A percentile compares a stretch with the other conserved stretches of the same genome.
Conservation (phyloP, 2,329 filamentous ascomycete genomes). For the Chaetomium globosum region DNA sequence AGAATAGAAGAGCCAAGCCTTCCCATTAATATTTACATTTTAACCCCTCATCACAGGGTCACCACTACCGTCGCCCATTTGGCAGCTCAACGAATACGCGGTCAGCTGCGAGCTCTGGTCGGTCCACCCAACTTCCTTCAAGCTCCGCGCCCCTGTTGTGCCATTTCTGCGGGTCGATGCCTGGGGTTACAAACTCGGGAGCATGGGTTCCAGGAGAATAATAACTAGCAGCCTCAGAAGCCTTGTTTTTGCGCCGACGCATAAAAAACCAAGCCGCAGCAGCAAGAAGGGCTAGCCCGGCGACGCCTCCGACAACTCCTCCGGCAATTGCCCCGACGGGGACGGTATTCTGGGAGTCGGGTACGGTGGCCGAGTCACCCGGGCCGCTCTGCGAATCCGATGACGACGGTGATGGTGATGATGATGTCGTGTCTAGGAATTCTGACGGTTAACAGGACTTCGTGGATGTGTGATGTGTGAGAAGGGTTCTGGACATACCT, state of each 20-base stretch:
- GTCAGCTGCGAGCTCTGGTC: not conserved
- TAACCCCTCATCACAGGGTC: no score
- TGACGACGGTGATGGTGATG: not conserved
- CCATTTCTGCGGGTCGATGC: not conserved
- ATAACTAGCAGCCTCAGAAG: not conserved
- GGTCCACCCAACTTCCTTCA: not conserved
- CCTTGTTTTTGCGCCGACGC: slow-evolving; percentile 19
- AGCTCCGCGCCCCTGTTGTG: not conserved
- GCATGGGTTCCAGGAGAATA: not conserved
- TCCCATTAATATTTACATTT: no score
- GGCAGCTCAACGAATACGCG: not conserved
- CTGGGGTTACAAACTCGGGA: not conserved
- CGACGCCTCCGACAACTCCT: slow-evolving; percentile 30
- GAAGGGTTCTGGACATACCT: not conserved
- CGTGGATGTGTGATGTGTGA: no score
- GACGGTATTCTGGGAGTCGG: not conserved
- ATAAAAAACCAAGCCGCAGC: slow-evolving; percentile 24
- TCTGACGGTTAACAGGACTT: not conserved
- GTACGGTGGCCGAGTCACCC: not conserved
- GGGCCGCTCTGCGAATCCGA: not conserved
- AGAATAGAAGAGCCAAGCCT: no score
- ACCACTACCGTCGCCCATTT: no score
- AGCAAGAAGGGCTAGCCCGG: slow-evolving; percentile 18
- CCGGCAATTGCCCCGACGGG: slow-evolving; percentile 27
- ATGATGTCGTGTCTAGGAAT: not conserved